Evolutionary conservation across 1,284 basidiomycete species (phyloP), one percentile per base, ranked within the genome.

Genomic region (Apiotrichum brassicae): DNA sequence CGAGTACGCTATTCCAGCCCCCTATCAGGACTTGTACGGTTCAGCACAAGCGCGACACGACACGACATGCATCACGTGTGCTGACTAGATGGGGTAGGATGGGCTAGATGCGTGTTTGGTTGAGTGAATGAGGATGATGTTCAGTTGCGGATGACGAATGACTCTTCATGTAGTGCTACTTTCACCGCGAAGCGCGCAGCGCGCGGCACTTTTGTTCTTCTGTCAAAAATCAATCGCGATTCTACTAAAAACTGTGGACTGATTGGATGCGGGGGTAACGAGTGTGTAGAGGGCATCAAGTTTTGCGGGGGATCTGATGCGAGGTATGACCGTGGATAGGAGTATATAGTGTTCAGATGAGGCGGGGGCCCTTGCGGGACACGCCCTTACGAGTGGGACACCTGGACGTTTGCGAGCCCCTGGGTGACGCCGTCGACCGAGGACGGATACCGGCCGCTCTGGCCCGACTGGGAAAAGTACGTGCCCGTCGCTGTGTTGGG

Each of bases 401-500:
- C 58, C 28, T 61, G 57, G 19, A 66, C 57, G 33, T 66, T 66
- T 32, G 49, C 48, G 35, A 66, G 44, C 22, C 58, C 60, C 43
- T 65, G 60, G 3, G 66, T 63, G 16, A 65, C 58, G 26, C 54
- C 52, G 18, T 65, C 65, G n/a, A 65, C 35, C 30, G 43, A 22
- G 49, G 49, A n/a, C 35, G 53, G 28, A 56, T 58, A 30, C 50
- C 55, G 28, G 46, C 47, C 26, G 52, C 47, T 33, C 46, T 53
- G 22, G 48, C 57, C 45, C 18, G 39, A 22, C 24, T 30, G 16
- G 36, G 64, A 59, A 47, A 69, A 66, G 42, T 56, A 65, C 32
- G 58, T 63, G 16, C 60, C 63, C 33, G 60, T 64, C 12, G 63
- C 59, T 18, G 63, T 64, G 43, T 59, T 65, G 1, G 64, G 62